phyloP scores from a whole-genome alignment of 176 grass and related monocot genomes.

The Hordeum marinum region DNA sequence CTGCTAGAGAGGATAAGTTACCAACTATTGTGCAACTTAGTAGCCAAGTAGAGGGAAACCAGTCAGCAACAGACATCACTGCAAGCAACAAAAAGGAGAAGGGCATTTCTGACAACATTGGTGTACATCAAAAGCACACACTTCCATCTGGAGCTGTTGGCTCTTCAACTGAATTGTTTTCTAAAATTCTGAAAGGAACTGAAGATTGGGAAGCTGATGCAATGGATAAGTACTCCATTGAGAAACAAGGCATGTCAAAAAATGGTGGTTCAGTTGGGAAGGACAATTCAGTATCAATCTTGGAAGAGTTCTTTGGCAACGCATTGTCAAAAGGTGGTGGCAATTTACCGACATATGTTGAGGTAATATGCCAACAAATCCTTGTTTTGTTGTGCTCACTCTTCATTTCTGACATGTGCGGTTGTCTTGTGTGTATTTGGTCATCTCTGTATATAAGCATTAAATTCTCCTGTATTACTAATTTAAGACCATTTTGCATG shows the following conservation, averaged over 20 bases:
- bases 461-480: conserved; percentile 9
- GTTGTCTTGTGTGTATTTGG: background rate
- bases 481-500: background rate
- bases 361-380: conserved; percentile 22
- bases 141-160: conserved; percentile 16
- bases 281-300: conserved; percentile 57
- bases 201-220: conserved; percentile 47
- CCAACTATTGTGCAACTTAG: background rate
- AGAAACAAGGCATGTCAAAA: conserved; percentile 42
- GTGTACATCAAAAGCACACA: conserved; percentile 5
- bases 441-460: background rate
- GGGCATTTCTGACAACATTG: conserved; percentile 25
- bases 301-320: conserved; percentile 86
- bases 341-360: conserved; percentile 39
- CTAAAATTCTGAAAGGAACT: conserved; percentile 41
- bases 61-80: conserved; percentile 13
- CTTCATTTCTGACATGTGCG: background rate
- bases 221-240: conserved; percentile 49
- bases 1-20: conserved; percentile 26
- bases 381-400: conserved; percentile 11
- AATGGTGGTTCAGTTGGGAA: conserved; percentile 36
- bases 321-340: conserved; percentile 49
- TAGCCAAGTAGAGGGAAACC: conserved; percentile 40
- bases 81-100: conserved; percentile 39
- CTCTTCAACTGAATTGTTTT: conserved; percentile 31